phyloP scores from a whole-genome alignment of 257 asterid species.

The Euphrasia confusa region DNA sequence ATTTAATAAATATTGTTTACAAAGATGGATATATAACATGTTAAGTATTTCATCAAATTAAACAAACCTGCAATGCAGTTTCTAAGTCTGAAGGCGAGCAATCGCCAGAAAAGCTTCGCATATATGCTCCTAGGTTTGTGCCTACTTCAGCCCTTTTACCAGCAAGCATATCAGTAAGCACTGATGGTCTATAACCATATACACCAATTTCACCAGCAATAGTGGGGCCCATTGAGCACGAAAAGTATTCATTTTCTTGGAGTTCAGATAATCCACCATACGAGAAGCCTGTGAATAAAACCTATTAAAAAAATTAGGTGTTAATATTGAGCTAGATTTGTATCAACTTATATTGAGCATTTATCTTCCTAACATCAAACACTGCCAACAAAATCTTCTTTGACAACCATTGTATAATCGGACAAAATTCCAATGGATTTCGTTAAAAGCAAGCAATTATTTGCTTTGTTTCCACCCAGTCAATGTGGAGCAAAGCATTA shows the following conservation, averaged over 20 bases:
- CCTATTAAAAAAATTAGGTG: conserved; percentile 54
- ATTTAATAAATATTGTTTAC: conserved; percentile 11
- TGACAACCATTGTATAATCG: conserved; percentile 15
- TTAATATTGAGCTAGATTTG: conserved; percentile 32
- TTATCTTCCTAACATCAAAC: conserved; percentile 12
- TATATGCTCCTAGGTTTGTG: conserved; percentile 85
- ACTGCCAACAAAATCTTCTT: conserved; percentile 17
- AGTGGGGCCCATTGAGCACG: conserved; percentile 96
- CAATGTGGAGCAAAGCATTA: neutral
- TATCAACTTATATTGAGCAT: conserved; percentile 24
- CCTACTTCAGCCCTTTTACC: conserved; percentile 97
- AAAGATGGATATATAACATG: conserved; percentile 4
- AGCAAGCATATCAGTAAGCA: conserved; percentile 93
- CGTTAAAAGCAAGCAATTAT: neutral
- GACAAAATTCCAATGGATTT: neutral
- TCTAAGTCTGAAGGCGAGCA: conserved; percentile 96
- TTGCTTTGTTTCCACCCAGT: neutral
- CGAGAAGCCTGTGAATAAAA: conserved; percentile 89
- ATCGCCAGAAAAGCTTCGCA: conserved; percentile 93
- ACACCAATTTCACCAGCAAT: conserved; percentile 98
- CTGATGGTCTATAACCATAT: conserved; percentile 89
- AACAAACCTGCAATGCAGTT: conserved; percentile 87
- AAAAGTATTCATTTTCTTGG: conserved; percentile 74
- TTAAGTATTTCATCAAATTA: conserved; percentile 23
- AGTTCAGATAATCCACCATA: conserved; percentile 94